Evolutionary conservation across 768 basidiomycete genomes (phyloP), one percentile per base, ranked within the genome.

Genomic region (Leccinum arenicola): DNA sequence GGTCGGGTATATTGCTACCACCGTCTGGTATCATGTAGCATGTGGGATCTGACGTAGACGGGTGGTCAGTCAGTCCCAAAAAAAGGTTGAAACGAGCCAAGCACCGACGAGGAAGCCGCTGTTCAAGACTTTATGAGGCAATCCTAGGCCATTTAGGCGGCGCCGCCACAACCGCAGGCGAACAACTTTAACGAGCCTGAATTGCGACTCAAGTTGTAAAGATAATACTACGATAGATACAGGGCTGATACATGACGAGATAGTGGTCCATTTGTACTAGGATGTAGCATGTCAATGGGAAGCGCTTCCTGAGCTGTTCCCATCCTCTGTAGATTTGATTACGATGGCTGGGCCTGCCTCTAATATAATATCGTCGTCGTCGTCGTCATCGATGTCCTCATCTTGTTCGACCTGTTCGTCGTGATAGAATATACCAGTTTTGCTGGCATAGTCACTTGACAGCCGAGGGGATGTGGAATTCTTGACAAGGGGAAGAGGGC

Each of bases 321-420:
- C 65, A 25, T 68, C 72, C 25, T 65, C 55, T 38, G 64, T 38
- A 45, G 62, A 63, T 66, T 82, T 81, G 29, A 79, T 69, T n/a
- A 79, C 68, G 43, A 82, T 71, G n/a, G 82, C 80, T 4, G 89
- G 88, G 1, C 89, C 89, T 19, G 87, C 82, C 74, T 90, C 89
- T 65, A 91, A 74, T 66, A 91, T 88, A 23, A 91, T 73, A 29
- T 80, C 79, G 25, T 80, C 78, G n/a, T 80, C 79, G n/a, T 80
- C 74, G 62, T 89, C 88, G 17, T 80, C 84, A 62, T 89, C 88
- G 31, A 78, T 77, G 36, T 80, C 74, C 62, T 90, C 86, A 23
- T 81, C 85, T 64, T 88, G 86, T 33, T 80, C 80, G 45, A 77
- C 76, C 35, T 80, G 78, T 14, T 75, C 74, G 17, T 77, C 71